Conservation (phyloP, 495 filamentous ascomycete species). For the Podospora pseudoanserina region DNA sequence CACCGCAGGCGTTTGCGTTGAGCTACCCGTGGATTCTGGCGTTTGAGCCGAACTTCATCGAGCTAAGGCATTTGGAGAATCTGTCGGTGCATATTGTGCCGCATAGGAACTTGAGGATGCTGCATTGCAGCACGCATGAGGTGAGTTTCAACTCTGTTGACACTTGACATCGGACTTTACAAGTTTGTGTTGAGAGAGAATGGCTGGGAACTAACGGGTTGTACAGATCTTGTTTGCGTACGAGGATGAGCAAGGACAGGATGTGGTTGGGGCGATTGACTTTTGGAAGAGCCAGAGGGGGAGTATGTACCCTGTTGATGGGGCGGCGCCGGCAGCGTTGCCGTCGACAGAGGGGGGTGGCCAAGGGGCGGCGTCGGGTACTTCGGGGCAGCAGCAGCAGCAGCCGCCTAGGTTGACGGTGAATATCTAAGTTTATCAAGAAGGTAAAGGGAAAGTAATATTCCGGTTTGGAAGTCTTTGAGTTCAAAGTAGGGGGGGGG, state of each 20-base stretch:
- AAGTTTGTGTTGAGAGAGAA: neutral
- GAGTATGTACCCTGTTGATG: conserved; percentile 25
- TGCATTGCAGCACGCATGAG: conserved; percentile 94
- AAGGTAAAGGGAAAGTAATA: no score
- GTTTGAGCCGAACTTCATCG: conserved; percentile 98
- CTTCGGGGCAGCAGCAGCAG: neutral
- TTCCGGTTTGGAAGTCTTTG: no score
- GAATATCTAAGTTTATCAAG: neutral
- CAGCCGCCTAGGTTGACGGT: conserved; percentile 5
- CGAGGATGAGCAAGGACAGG: conserved; percentile 91
- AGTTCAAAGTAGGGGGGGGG: no score
- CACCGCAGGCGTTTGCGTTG: conserved; percentile 83
- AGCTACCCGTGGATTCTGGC: conserved; percentile 94
- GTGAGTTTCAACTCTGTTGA: conserved; percentile 49
- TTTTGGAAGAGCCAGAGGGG: conserved; percentile 75
- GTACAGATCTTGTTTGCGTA: conserved; percentile 88
- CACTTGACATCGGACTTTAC: neutral
- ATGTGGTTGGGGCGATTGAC: conserved; percentile 91
- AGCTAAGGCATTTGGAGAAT: conserved; percentile 91
- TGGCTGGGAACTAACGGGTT: neutral
- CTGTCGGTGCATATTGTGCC: conserved; percentile 92
- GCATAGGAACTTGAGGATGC: conserved; percentile 91
- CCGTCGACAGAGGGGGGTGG: neutral
- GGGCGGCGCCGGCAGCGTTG: neutral
- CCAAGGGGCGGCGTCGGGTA: neutral